These are phyloP conservation scores for Leccinum longicurvipes DNA, from an alignment of 768 basidiomycete species.

Conservation along the genomic window DNA sequence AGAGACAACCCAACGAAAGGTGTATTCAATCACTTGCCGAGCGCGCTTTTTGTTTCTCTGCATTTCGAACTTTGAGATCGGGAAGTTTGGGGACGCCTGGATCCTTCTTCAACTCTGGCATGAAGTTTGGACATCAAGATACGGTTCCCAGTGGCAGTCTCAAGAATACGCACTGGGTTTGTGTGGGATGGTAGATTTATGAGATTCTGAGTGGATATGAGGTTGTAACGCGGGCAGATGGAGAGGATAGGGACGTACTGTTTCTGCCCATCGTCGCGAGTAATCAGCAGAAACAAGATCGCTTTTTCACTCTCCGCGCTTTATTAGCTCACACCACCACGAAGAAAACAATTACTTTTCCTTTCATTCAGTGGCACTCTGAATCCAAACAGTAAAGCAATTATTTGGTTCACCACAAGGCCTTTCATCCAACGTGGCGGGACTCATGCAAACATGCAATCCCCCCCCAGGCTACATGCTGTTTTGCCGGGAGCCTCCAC, in stretches of 20 bases:
- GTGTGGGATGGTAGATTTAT: conserved; percentile 23
- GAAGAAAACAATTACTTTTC: too few species aligned
- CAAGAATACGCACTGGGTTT: conserved; percentile 22
- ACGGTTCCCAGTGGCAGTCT: conserved; percentile 1
- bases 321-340: not conserved
- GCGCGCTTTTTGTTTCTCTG: conserved; percentile 44
- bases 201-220: conserved; percentile 17
- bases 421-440: too few species aligned
- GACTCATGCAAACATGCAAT: not conserved
- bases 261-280: conserved; percentile 27
- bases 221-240: not conserved
- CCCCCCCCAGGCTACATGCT: not conserved
- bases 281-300: not conserved
- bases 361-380: too few species aligned
- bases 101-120: conserved; percentile 79
- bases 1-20: not conserved
- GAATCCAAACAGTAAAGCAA: too few species aligned
- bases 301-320: conserved; percentile 12
- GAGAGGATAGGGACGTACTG: conserved; percentile 18
- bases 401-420: too few species aligned
- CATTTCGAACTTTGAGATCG: conserved; percentile 59
- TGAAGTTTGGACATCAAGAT: not conserved
- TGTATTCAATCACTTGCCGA: conserved; percentile 34
- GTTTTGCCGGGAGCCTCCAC: not conserved
- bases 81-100: conserved; percentile 85